Conservation (phyloP, 2,329 filamentous ascomycete genomes). For the Chaetothyriales sp. region DNA sequence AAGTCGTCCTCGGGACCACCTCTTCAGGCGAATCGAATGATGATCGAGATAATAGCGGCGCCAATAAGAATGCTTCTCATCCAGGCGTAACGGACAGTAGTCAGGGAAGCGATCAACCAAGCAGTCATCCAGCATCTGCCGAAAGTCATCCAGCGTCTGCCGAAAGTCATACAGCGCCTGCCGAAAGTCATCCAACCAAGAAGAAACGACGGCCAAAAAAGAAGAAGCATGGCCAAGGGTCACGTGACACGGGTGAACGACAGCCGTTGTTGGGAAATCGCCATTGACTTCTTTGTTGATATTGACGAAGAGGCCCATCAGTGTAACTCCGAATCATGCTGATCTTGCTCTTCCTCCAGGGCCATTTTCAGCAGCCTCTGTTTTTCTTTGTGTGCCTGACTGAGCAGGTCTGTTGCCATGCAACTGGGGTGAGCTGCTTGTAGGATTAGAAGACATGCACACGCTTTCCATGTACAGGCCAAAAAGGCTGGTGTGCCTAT, state of each 20-base stretch:
- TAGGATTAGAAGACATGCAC: neutral
- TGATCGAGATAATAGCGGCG: slow-evolving; percentile 14
- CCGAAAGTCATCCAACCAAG: slow-evolving; percentile 7
- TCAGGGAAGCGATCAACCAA: slow-evolving; percentile 1
- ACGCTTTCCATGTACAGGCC: neutral
- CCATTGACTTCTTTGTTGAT: slow-evolving; percentile 1
- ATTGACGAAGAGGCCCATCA: neutral
- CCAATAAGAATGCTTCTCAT: slow-evolving; percentile 4
- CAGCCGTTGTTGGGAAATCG: slow-evolving; percentile 9
- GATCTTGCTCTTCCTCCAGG: neutral
- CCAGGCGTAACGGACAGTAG: neutral
- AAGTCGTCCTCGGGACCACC: slow-evolving; percentile 60
- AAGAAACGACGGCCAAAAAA: slow-evolving; percentile 11
- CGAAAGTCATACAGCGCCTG: slow-evolving; percentile 1
- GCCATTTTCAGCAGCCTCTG: neutral
- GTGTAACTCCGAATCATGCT: too few relatives aligned
- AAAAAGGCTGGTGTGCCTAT: neutral
- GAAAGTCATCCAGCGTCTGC: slow-evolving; percentile 1
- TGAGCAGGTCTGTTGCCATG: neutral
- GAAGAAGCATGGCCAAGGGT: slow-evolving; percentile 4
- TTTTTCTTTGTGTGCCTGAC: neutral
- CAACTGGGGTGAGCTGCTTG: neutral
- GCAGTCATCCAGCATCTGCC: neutral
- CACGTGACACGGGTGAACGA: slow-evolving; percentile 7
- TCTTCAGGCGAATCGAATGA: slow-evolving; percentile 39